These are phyloP conservation scores for Thermothielavioides terrestris DNA, from an alignment of 495 filamentous ascomycete species.

Conservation along the genomic window DNA sequence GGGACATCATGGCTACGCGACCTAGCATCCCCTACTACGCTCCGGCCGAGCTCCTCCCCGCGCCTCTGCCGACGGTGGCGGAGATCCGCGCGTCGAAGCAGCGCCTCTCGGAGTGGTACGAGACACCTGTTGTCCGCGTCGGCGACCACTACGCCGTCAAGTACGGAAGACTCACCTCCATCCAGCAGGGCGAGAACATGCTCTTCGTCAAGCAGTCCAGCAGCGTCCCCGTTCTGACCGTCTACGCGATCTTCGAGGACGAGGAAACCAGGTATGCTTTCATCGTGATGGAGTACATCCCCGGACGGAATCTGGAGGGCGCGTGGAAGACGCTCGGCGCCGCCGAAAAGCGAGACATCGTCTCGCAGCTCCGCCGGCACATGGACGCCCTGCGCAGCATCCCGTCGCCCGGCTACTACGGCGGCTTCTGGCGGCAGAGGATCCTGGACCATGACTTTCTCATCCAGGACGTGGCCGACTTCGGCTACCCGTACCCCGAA, in stretches of 20 bases:
- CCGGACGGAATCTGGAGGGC: not conserved
- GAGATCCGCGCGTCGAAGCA: not conserved
- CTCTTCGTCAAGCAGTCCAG: not conserved
- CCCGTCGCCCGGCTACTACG: not conserved
- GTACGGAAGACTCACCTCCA: not conserved
- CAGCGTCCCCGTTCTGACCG: not conserved
- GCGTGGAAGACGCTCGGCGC: not conserved
- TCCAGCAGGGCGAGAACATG: conserved; percentile 4
- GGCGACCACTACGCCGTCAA: not conserved
- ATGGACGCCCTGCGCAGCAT: not conserved
- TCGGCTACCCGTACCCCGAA: not conserved
- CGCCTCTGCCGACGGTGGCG: not conserved
- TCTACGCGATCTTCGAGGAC: not conserved
- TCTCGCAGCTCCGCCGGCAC: not conserved
- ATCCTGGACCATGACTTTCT: not conserved
- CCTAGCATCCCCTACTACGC: not conserved
- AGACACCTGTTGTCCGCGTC: not conserved
- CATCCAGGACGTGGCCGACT: not conserved
- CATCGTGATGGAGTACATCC: not conserved
- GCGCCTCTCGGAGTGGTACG: not conserved
- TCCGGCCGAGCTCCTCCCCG: not conserved
- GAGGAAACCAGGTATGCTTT: not conserved
- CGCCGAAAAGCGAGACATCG: not conserved
- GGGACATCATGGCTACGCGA: not conserved
- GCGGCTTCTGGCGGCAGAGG: conserved; percentile 1